phyloP scores from a whole-genome alignment of 208 protist genomes.

The Leishmania braziliensis region DNA sequence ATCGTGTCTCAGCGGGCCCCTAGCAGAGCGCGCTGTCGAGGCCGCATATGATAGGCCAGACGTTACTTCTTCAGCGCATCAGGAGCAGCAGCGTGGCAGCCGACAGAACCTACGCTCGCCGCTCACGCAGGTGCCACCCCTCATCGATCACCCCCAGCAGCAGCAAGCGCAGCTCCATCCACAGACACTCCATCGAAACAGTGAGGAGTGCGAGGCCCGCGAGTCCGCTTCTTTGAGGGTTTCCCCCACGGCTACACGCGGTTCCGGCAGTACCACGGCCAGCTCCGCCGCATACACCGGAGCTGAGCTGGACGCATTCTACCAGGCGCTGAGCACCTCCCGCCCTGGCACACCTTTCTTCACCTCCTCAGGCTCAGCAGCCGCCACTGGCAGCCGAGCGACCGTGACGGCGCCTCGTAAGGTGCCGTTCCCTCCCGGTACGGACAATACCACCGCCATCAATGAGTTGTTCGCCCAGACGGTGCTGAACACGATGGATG shows the following conservation, averaged over 20 bases:
- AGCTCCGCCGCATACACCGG: neutral
- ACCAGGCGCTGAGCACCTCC: neutral
- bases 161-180: neutral
- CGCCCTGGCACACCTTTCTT: neutral
- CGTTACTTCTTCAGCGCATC: neutral
- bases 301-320: slow-evolving; percentile 7
- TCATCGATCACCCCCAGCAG: neutral
- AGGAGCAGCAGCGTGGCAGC: neutral
- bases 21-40: neutral
- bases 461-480: slow-evolving; percentile 19
- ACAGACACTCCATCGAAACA: neutral
- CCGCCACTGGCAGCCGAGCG: neutral
- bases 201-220: neutral
- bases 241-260: neutral
- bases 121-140: neutral
- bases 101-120: neutral
- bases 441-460: neutral
- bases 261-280: neutral
- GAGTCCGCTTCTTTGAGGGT: neutral
- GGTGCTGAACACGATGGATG: neutral
- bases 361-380: neutral
- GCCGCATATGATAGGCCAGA: neutral
- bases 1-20: neutral
- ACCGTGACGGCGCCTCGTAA: neutral
- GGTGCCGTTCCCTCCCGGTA: neutral